Evolutionary conservation across 257 asterid species (phyloP).

Genomic region (Plantago major): DNA sequence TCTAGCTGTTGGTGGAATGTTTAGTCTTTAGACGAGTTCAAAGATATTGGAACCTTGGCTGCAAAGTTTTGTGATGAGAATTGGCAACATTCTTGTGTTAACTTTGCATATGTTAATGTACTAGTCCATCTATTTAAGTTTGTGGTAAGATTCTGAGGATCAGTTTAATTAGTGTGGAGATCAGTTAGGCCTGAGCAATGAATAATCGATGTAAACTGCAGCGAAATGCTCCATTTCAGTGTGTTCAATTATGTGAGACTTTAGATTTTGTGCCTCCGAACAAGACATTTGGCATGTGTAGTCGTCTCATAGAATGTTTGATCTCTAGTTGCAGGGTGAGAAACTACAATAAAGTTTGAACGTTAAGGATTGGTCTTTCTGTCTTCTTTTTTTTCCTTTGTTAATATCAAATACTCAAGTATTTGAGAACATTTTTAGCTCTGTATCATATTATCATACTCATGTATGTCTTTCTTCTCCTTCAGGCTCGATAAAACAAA

Average conservation of each 20-base stretch:
- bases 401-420: neutral
- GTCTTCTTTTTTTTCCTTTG: neutral
- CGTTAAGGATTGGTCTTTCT: conserved; percentile 2
- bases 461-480: conserved; percentile 7
- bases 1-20: neutral
- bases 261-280: conserved; percentile 1
- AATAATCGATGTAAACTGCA: neutral
- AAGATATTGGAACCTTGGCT: too few relatives aligned
- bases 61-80: neutral
- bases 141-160: neutral
- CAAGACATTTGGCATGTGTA: conserved; percentile 3
- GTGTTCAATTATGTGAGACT: neutral
- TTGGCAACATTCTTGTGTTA: neutral
- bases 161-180: neutral
- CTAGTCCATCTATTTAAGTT: conserved; percentile 1
- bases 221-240: neutral
- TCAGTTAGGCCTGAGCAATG: neutral
- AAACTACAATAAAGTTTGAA: neutral
- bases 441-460: conserved; percentile 15
- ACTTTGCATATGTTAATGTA: neutral
- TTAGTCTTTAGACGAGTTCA: neutral
- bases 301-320: conserved; percentile 2
- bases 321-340: neutral
- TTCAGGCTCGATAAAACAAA: conserved; percentile 86
- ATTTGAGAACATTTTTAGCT: conserved; percentile 6